These are phyloP conservation scores for Blastocystis sp. DNA, from an alignment of 352 stramenopile genomes.

Conservation along the genomic window DNA sequence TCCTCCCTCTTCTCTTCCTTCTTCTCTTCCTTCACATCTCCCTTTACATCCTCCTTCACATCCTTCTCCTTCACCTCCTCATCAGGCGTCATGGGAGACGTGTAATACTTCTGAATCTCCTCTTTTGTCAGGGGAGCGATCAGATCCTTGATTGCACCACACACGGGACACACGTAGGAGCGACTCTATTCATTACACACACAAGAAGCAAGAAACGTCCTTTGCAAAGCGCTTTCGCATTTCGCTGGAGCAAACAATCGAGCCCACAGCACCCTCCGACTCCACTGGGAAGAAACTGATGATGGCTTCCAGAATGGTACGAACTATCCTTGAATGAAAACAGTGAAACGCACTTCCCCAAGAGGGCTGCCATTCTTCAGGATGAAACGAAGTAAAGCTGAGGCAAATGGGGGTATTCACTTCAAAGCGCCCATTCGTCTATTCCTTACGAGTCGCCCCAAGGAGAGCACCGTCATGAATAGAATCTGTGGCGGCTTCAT, in stretches of 20 bases:
- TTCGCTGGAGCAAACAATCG: conserved; percentile 39
- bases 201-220: not conserved
- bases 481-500: conserved; percentile 70
- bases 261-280: conserved; percentile 54
- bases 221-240: conserved; percentile 66
- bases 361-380: conserved; percentile 70
- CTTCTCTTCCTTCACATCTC: not conserved
- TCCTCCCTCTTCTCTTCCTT: not conserved
- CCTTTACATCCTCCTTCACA: not conserved
- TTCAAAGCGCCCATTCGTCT: conserved; percentile 68
- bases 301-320: conserved; percentile 69
- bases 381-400: conserved; percentile 65
- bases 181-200: conserved; percentile 15
- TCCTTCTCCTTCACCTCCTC: not conserved
- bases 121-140: conserved; percentile 54
- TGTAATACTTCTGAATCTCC: conserved; percentile 55
- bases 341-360: conserved; percentile 56
- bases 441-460: not conserved
- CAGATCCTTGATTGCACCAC: conserved; percentile 50
- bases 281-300: conserved; percentile 70
- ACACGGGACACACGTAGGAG: conserved; percentile 26
- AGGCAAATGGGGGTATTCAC: conserved; percentile 68
- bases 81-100: not conserved
- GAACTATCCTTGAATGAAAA: conserved; percentile 51
- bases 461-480: conserved; percentile 33